Percentiles rank a stretch among this genome's conserved stretches.
Evolutionary conservation across 75 land plant species (phyloP).

Genomic region (Adiantum capillusveneris): DNA sequence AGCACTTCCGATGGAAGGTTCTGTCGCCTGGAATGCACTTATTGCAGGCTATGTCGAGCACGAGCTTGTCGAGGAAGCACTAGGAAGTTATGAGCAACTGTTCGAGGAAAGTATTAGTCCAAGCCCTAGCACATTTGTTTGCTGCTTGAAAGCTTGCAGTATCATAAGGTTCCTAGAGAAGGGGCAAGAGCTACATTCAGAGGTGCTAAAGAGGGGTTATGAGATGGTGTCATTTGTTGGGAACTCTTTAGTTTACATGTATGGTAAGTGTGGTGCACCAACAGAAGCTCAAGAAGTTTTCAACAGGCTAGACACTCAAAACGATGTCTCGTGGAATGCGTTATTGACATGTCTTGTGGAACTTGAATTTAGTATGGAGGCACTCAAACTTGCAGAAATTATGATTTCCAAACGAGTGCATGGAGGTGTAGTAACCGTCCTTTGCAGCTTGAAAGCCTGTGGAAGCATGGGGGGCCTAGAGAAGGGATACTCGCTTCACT

Average conservation of each 20-base stretch:
- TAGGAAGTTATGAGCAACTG: neutral
- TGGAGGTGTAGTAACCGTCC: neutral
- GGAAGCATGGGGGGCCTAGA: neutral
- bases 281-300: neutral
- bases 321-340: neutral
- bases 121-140: neutral
- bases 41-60: neutral
- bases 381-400: neutral
- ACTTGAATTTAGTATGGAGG: neutral
- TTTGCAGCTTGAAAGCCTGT: conserved; percentile 23
- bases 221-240: neutral
- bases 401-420: no score
- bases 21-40: no score
- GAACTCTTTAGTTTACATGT: neutral
- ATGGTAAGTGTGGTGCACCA: neutral
- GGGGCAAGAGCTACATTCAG: neutral
- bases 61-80: neutral
- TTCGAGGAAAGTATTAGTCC: neutral
- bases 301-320: neutral
- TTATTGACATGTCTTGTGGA: neutral
- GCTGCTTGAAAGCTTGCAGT: neutral
- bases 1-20: no score
- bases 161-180: neutral
- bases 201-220: neutral
- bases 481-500: conserved; percentile 17